Evolutionary conservation across 306 rosid genomes (phyloP).

Genomic region (Vigna trinervia): DNA sequence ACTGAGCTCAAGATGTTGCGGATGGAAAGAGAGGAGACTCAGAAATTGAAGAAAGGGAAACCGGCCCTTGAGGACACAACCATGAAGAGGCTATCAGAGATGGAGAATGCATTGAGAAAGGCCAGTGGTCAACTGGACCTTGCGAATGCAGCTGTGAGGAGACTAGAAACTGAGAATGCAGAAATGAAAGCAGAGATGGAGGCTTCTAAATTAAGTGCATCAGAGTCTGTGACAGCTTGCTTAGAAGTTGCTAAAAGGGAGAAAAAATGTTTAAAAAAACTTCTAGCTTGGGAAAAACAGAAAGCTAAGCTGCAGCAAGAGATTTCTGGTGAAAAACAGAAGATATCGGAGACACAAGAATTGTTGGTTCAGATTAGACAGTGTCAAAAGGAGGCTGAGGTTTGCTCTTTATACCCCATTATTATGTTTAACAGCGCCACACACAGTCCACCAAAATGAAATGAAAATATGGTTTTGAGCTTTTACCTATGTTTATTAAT

Average conservation of each 20-base stretch:
- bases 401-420: slow-evolving; percentile 43
- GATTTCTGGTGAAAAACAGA: slow-evolving; percentile 71
- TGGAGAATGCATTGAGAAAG: slow-evolving; percentile 92
- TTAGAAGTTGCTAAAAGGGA: slow-evolving; percentile 91
- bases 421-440: slow-evolving; percentile 28
- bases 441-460: slow-evolving; percentile 17
- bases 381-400: slow-evolving; percentile 82
- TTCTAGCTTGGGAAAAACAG: slow-evolving; percentile 95
- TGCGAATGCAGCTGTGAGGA: slow-evolving; percentile 86
- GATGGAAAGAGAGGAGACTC: slow-evolving; percentile 95
- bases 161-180: slow-evolving; percentile 89
- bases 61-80: slow-evolving; percentile 85
- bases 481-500: slow-evolving; percentile 34
- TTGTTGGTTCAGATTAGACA: slow-evolving; percentile 62
- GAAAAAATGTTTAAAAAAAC: slow-evolving; percentile 80
- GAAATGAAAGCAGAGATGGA: slow-evolving; percentile 98
- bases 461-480: slow-evolving; percentile 19
- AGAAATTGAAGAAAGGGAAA: slow-evolving; percentile 89
- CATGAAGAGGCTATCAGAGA: slow-evolving; percentile 91
- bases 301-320: slow-evolving; percentile 80
- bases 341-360: slow-evolving; percentile 68
- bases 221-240: slow-evolving; percentile 82
- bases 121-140: slow-evolving; percentile 95
- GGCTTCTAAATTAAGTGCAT: slow-evolving; percentile 96
- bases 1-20: slow-evolving; percentile 86